Evolutionary conservation across 1,284 basidiomycete species (phyloP), one percentile per base, ranked within the genome.

Genomic region (Cystobasidium sp.): DNA sequence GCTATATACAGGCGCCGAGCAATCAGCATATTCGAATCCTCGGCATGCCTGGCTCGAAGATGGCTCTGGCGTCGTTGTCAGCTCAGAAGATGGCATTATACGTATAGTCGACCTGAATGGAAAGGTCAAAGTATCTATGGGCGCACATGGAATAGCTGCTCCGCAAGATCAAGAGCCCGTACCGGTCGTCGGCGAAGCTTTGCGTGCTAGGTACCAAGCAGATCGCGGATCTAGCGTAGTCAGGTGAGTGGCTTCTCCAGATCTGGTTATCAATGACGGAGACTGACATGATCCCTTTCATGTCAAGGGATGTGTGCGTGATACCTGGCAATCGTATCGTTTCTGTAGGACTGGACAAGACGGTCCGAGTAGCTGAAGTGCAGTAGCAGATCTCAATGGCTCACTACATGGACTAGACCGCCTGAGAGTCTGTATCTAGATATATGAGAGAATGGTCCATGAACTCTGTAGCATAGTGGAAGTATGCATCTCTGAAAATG

Each of bases 11-110:
- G 55, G 59, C 6, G 76, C 79, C 0, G 65, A 69, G 3, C 78
- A 80, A 43, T 74, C 72, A 10, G 76, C 77, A 46, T 80, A 31
- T 44, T 77, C 77, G 22, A 76, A 73, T 39, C 79, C 80, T 0
- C 71, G 79, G 4, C 80, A 80, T 68, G 46, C 56, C 20, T 80
- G 77, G 77, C 59, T 75, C 0, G 58, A 73, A 1, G 72, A 68
- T 8, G 79, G 79, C 1, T 41, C 65, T 3, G 73, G 46, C 8
- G 71, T 75, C 22, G 77, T 76, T 24, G 79, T 80, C 61, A 78
- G 76, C 47, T 76, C 75, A 37, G 80, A 80, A 16, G 80, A 80
- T 62, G 80, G 80, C 20, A 44, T 79, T 18, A 51, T 80, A 0
- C 75, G 78, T 24, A 44, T 80, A 22, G 75, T 80, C 18, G 76